Base-by-base conservation (phyloP, 257 asterid species). In the Ligustrum vulgare region DNA sequence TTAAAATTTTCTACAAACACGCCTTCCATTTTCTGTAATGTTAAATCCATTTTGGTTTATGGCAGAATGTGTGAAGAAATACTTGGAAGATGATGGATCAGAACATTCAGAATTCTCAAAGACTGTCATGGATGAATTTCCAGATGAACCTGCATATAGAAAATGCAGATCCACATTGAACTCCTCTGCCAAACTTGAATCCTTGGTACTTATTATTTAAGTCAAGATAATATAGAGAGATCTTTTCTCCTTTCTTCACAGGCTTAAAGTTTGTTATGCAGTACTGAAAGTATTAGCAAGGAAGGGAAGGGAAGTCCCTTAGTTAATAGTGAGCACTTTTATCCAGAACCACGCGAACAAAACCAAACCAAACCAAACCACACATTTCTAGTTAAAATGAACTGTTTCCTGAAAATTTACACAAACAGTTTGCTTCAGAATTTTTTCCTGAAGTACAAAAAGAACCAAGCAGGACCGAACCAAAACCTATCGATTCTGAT, bases 11-110 rank as follows among this genome's bases (percentile, higher is more conserved):
- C 34, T 43, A 34, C 39, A 10, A 54, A 18, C 25, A 51, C 1
- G 62, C 1, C 41, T 74, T 47, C 49, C 5, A 3, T 41, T 10
- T 41, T 41, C 2, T 41, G 49, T 10, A 25, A 34, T 22, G 60
- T 58, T 72, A 33, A 71, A 22, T 6, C 56, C 11, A 41, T 35
- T 35, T 37, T 41, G 49, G 49, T 41, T 41, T 41, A 41, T 41
- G 15, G 16, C 85, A 87, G 96, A 90, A 81, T 90, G 96, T 76
- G 93, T 90, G 15, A 77, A 75, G 75, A 90, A 90, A 75, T 90
- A 90, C 82, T 72, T 90, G 32, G 79, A 80, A 79, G 92, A 80
- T 6, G 93, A 85, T 33, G 94, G 88, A 34, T 79, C 76, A 22
- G 82, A 78, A 67, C 81, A 82, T 67, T 72, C 83, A 6, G 89